A percentile compares a stretch with the other conserved stretches of the same genome.
Conservation (phyloP, 2,329 filamentous ascomycete genomes). For the Lomentospora prolificans region DNA sequence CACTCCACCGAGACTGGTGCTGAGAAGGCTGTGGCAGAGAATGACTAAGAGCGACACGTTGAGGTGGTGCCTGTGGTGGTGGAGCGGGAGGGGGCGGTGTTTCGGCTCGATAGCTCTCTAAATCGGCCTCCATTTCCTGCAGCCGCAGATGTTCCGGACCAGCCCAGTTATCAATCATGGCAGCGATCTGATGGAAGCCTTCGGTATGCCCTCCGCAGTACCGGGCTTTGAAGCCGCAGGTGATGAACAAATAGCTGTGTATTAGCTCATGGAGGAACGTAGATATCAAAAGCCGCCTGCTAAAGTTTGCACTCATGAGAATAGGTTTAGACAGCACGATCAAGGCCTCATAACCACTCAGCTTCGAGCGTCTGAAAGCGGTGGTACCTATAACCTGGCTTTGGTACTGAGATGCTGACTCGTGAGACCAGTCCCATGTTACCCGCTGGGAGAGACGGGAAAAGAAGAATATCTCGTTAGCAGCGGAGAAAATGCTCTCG, state of each 20-base stretch:
- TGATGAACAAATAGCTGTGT: slow-evolving; percentile 56
- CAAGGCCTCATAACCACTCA: slow-evolving; percentile 49
- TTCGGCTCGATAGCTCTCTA: slow-evolving; percentile 38
- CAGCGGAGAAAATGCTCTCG: slow-evolving; percentile 47
- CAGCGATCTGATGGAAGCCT: slow-evolving; percentile 49
- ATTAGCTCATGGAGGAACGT: slow-evolving; percentile 59
- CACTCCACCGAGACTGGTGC: not conserved
- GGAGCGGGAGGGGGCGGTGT: slow-evolving; percentile 4
- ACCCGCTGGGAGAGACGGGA: slow-evolving; percentile 47
- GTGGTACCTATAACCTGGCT: slow-evolving; percentile 53
- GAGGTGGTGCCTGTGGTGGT: not conserved
- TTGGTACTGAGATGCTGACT: slow-evolving; percentile 37
- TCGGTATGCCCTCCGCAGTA: slow-evolving; percentile 48
- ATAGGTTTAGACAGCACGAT: slow-evolving; percentile 53
- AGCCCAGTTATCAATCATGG: slow-evolving; percentile 52
- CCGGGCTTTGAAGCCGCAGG: slow-evolving; percentile 47
- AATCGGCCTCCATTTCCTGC: slow-evolving; percentile 51
- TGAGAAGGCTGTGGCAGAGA: not conserved
- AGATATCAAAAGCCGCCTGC: slow-evolving; percentile 50
- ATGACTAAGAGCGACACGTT: no score
- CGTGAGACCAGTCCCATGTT: slow-evolving; percentile 51
- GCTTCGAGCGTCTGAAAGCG: slow-evolving; percentile 38
- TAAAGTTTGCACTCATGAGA: slow-evolving; percentile 44
- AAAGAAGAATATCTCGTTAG: slow-evolving; percentile 54
- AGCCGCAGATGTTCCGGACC: slow-evolving; percentile 44